These are phyloP conservation scores for Cicer arietinum DNA, from an alignment of 306 rosid genomes.

Conservation along the genomic window DNA sequence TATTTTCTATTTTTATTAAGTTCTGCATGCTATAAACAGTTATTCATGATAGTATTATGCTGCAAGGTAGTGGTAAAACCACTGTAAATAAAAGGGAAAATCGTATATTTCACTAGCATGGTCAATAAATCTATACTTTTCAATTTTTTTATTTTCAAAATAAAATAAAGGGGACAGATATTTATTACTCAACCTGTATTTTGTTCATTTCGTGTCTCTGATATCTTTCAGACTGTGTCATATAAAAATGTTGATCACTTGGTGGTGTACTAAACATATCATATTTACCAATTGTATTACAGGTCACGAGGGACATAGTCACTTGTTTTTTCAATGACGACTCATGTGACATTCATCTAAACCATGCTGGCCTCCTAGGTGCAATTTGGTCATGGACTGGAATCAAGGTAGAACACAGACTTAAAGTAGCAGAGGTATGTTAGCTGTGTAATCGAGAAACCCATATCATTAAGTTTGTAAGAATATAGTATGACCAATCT, in stretches of 20 bases:
- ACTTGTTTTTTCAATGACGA: conserved; percentile 61
- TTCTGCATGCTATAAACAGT: conserved; percentile 29
- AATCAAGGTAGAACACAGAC: conserved; percentile 78
- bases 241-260: conserved; percentile 10
- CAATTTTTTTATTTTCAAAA: conserved; percentile 1
- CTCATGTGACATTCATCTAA: conserved; percentile 87
- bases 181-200: conserved; percentile 11
- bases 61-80: conserved; percentile 4
- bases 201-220: conserved; percentile 29
- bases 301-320: conserved; percentile 89
- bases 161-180: conserved; percentile 33
- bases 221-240: conserved; percentile 30
- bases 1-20: conserved; percentile 30
- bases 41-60: conserved; percentile 23
- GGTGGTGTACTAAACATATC: conserved; percentile 23
- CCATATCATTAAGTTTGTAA: conserved; percentile 22
- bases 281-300: conserved; percentile 41
- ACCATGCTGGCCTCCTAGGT: conserved; percentile 81
- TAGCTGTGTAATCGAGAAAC: conserved; percentile 39
- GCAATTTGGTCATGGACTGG: conserved; percentile 99
- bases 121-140: conserved; percentile 7
- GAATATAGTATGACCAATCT: conserved; percentile 44
- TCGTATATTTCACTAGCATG: conserved; percentile 31
- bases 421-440: conserved; percentile 93
- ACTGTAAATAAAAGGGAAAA: conserved; percentile 28